phyloP scores from a whole-genome alignment of 177 flowering plant genomes.

The Telopea speciosissima region DNA sequence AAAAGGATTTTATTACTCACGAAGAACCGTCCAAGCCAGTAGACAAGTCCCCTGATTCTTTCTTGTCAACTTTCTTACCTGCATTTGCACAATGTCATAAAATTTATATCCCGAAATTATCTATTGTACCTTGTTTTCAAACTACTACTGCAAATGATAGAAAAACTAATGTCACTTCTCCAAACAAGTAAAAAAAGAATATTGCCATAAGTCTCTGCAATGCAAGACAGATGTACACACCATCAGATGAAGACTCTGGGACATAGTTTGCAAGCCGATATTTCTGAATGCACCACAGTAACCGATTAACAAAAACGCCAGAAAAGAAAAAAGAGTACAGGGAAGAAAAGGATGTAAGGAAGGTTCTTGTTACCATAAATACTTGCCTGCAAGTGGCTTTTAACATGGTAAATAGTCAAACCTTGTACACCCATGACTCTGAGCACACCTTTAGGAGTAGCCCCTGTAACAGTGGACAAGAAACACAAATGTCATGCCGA shows the following conservation, averaged over 20 bases:
- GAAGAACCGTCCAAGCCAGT: slow-evolving; percentile 65
- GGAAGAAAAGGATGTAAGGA: background rate
- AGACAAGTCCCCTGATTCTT: slow-evolving; percentile 58
- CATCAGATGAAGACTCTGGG: slow-evolving; percentile 84
- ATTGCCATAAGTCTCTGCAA: background rate
- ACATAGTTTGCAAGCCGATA: slow-evolving; percentile 92
- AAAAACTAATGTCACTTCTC: background rate
- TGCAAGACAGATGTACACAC: slow-evolving; percentile 33
- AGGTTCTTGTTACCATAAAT: background rate
- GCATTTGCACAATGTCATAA: slow-evolving; percentile 3
- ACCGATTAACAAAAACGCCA: slow-evolving; percentile 6
- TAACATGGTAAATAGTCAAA: slow-evolving; percentile 93
- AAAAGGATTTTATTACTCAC: slow-evolving; percentile 42
- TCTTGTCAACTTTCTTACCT: slow-evolving; percentile 76
- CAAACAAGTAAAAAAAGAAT: slow-evolving; percentile 2
- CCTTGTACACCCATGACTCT: slow-evolving; percentile 95
- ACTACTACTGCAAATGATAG: background rate
- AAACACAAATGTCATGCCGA: background rate
- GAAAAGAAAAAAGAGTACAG: background rate
- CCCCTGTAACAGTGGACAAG: slow-evolving; percentile 44
- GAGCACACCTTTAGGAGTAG: slow-evolving; percentile 97
- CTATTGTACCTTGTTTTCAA: background rate
- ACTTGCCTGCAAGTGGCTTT: slow-evolving; percentile 93
- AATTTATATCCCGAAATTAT: background rate
- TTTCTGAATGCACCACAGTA: slow-evolving; percentile 51